Base-by-base conservation (phyloP, 176 grass and related monocot genomes). In the Ensete glaucum region DNA sequence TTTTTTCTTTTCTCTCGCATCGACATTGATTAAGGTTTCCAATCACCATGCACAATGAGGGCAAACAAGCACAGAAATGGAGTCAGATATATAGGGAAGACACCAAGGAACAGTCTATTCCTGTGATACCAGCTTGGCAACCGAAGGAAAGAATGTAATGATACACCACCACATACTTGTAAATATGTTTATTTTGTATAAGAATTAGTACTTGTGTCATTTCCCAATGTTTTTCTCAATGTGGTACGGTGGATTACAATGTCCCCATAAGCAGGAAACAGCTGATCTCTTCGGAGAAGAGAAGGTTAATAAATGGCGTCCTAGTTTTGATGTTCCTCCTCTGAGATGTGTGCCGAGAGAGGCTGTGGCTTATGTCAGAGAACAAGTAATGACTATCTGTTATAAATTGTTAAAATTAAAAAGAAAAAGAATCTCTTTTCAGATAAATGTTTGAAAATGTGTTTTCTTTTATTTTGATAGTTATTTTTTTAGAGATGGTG, bases 231-330 rank as follows among this genome's bases (percentile, higher is more conserved):
- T 66, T 62, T 9, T 62, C 23, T 34, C 29, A 56, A 98, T n/a
- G n/a, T n/a, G 95, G 95, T 99, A 99, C 72, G 95, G 95, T 62
- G 88, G 94, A 75, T 79, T 99, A 58, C 91, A 99, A 89, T 91
- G 95, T 29, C 88, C 91, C 56, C 94, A 99, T 79, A 99, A 99
- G 83, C 91, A 99, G 89, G 95, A 99, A 90, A 99, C 95, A 53
- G 86, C 95, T 2, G 80, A 89, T 57, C 83, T 79, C 15, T 99
- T 79, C 73, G 95, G 95, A 50, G 91, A 87, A 76, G 86, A 99
- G 0, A 86, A 99, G 81, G 95, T 94, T 74, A 88, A 94, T 73
- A 91, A 99, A 82, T 99, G 95, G 91, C 86, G 95, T 70, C 90
- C 88, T 21, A 99, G 95, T 79, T 99, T 89, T 85, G 91, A 99